Evolutionary conservation across 768 basidiomycete genomes (phyloP), one percentile per base, ranked within the genome.

Genomic region (Lactarius tabidus): DNA sequence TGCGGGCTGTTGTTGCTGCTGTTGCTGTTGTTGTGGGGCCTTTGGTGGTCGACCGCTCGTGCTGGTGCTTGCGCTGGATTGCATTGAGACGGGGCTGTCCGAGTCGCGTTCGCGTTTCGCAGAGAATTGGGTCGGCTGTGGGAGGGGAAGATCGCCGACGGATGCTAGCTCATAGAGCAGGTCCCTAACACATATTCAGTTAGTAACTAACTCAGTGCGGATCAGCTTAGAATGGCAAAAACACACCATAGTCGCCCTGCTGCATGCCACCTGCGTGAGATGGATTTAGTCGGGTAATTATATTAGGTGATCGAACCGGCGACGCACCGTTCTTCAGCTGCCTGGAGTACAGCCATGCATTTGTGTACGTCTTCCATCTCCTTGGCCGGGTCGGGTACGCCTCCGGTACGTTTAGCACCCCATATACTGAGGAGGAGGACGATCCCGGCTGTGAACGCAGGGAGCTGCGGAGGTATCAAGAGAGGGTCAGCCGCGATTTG

Each of bases 131-230:
- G 82, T 84, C 0, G 79, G 71, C 57, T 82, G 79, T 2, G 89
- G 89, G 6, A 90, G 78, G 0, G 88, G 89, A 0, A 90, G 78
- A 28, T 90, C 87, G 2, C 89, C 88, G 5, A 85, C 87, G 0
- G 81, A 85, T 4, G 89, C 87, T 1, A 91, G 77, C 68, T 91
- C 88, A 67, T 84, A 89, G 23, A 90, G 75, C 48, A 91, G 82
- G 69, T 90, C 88, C 88, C 89, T 89, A 12, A 12, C 65, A 43
- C 45, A 23, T 20, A 51, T 20, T 51, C 9, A 12, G 39, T 51
- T 26, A 59, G 29, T 31, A 14, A n/a, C n/a, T n/a, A 39, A 39
- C 36, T n/a, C 3, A 53, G 51, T 17, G 10, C 14, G 26, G 1
- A 29, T 17, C 1, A 31, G 58, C n/a, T 23, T 23, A 17, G 55